phyloP scores from a whole-genome alignment of 2,329 filamentous ascomycete genomes.

The Pseudogymnoascus verrucosus region DNA sequence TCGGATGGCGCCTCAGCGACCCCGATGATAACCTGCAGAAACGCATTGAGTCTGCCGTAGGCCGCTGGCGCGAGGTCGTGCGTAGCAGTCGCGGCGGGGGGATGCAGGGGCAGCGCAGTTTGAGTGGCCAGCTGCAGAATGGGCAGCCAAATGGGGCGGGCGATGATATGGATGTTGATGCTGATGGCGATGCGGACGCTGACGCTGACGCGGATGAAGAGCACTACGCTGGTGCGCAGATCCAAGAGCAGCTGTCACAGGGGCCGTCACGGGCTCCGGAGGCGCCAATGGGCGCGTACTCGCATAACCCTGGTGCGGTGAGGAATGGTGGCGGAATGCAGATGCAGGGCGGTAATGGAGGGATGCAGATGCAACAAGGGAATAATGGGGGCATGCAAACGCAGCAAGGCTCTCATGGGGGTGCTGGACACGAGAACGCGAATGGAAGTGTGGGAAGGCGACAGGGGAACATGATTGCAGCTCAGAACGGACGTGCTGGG shows the following conservation, averaged over 20 bases:
- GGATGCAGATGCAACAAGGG: conserved; percentile 4
- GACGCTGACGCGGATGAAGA: conserved; percentile 1
- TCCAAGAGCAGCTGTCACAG: neutral
- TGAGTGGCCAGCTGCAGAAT: conserved; percentile 29
- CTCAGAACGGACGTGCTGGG: neutral
- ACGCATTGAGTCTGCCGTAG: conserved; percentile 46
- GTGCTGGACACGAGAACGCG: neutral
- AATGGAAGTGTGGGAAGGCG: neutral
- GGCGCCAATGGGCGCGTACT: conserved; percentile 8
- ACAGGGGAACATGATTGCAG: neutral
- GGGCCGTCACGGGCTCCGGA: neutral
- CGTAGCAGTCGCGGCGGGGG: conserved; percentile 41
- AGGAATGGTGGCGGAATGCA: neutral
- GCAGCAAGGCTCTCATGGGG: neutral
- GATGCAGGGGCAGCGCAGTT: conserved; percentile 42
- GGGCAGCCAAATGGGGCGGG: conserved; percentile 29
- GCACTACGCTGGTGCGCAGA: neutral
- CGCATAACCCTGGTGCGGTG: neutral
- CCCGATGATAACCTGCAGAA: conserved; percentile 44
- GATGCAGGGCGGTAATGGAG: conserved; percentile 7
- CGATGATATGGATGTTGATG: conserved; percentile 12
- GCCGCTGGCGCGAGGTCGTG: conserved; percentile 55
- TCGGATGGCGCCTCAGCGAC: conserved; percentile 44
- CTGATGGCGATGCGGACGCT: conserved; percentile 15
- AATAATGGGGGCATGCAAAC: neutral